A percentile compares a stretch with the other conserved stretches of the same genome.
Conservation (phyloP, 768 basidiomycete genomes). For the Galerina sulciceps region DNA sequence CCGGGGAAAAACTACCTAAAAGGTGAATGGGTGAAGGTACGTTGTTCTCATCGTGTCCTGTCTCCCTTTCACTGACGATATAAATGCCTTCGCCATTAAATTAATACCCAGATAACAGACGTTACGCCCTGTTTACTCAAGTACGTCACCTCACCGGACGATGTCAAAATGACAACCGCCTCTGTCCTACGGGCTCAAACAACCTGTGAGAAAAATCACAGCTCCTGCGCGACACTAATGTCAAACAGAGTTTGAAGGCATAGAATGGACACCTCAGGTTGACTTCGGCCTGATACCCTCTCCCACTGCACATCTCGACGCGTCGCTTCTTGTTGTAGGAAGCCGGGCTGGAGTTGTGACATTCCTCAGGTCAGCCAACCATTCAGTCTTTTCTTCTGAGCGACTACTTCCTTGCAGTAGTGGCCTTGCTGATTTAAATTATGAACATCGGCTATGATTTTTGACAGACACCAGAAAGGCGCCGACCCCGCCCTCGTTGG, state of each 20-base stretch:
- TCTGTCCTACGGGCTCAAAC: conserved; percentile 58
- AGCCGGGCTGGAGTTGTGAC: conserved; percentile 66
- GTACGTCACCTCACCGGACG: conserved; percentile 23
- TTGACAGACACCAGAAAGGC: conserved; percentile 23
- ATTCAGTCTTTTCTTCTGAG: background rate
- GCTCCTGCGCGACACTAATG: background rate
- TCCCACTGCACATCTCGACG: conserved; percentile 44
- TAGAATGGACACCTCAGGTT: conserved; percentile 70
- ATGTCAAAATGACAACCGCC: conserved; percentile 23
- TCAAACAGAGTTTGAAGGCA: conserved; percentile 44
- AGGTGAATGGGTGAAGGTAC: conserved; percentile 74
- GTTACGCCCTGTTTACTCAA: conserved; percentile 55
- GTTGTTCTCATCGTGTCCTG: conserved; percentile 1
- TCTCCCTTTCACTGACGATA: background rate
- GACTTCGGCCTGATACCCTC: conserved; percentile 57
- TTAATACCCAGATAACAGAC: conserved; percentile 51
- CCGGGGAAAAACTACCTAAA: conserved; percentile 69
- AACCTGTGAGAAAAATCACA: conserved; percentile 46
- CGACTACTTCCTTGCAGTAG: no score
- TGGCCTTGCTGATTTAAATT: no score
- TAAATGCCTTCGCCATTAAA: no score
- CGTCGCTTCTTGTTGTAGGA: conserved; percentile 72
- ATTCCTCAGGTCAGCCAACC: conserved; percentile 53
- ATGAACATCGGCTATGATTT: background rate
- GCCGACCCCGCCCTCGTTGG: conserved; percentile 34